Conservation (phyloP, 371 early-diverging fungal species). For the Mucor racemosus region DNA sequence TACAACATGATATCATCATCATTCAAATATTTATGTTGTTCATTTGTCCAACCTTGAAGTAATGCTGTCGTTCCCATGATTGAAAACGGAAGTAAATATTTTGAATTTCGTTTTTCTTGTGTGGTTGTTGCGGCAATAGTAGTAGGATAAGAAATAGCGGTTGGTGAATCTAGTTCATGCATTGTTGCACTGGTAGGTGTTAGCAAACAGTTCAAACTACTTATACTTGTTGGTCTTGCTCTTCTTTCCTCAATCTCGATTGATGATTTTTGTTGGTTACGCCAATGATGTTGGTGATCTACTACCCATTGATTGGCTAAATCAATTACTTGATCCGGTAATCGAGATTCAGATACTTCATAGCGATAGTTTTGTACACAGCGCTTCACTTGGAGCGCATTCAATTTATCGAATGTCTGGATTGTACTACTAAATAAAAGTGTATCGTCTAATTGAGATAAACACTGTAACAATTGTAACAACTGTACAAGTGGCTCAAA, state of each 20-base stretch:
- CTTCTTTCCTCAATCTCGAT: background rate
- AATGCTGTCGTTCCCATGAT: slow-evolving; percentile 17
- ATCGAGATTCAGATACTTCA: slow-evolving; percentile 74
- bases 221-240: slow-evolving; percentile 21
- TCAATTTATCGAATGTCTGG: slow-evolving; percentile 62
- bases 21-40: slow-evolving; percentile 7
- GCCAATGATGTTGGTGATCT: slow-evolving; percentile 41
- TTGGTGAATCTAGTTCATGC: slow-evolving; percentile 3
- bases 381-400: slow-evolving; percentile 69
- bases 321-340: slow-evolving; percentile 67
- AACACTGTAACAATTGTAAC: slow-evolving; percentile 79
- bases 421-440: slow-evolving; percentile 71
- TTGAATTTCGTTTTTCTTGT: slow-evolving; percentile 26
- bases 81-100: slow-evolving; percentile 28
- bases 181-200: slow-evolving; percentile 7
- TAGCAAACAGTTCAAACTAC: slow-evolving; percentile 22
- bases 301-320: slow-evolving; percentile 64
- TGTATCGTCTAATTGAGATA: slow-evolving; percentile 71
- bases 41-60: slow-evolving; percentile 24
- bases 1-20: slow-evolving; percentile 6
- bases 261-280: slow-evolving; percentile 1
- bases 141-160: background rate
- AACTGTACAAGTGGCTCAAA: slow-evolving; percentile 74
- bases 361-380: slow-evolving; percentile 82
- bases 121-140: background rate